These are phyloP conservation scores for Populus tomentosa DNA, from an alignment of 441 rosid species.

Conservation along the genomic window DNA sequence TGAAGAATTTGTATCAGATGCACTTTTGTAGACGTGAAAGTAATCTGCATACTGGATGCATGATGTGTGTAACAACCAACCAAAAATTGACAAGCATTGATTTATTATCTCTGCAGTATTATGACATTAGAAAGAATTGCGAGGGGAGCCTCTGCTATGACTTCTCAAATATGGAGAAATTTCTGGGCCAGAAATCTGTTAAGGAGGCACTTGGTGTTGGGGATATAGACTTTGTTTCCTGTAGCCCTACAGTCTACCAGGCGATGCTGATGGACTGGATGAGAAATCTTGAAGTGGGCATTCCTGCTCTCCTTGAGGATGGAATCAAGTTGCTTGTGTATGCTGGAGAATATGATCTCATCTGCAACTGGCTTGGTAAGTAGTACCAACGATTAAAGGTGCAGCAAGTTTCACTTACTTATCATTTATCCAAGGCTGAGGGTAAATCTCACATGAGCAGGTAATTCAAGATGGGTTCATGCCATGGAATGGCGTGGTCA, in stretches of 20 bases:
- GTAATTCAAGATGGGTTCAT: constrained; percentile 98
- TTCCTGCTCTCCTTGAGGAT: constrained; percentile 85
- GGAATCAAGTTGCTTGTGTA: constrained; percentile 84
- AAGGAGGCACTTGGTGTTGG: constrained; percentile 80
- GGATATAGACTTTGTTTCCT: constrained; percentile 69
- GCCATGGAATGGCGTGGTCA: constrained; percentile 96
- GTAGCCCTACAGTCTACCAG: constrained; percentile 65
- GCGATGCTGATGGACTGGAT: constrained; percentile 92
- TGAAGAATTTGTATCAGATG: background rate
- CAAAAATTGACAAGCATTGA: background rate
- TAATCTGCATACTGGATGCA: background rate
- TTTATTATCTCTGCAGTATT: constrained; percentile 52
- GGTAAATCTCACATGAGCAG: constrained; percentile 33
- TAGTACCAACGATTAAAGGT: background rate
- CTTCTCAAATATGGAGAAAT: constrained; percentile 91
- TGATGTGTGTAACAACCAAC: background rate
- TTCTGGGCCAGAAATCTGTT: constrained; percentile 59
- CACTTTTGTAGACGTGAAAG: background rate
- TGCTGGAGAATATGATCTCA: constrained; percentile 97
- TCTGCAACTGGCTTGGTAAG: constrained; percentile 97
- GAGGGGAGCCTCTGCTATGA: constrained; percentile 87
- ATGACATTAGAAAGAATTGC: constrained; percentile 85
- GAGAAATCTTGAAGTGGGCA: constrained; percentile 88
- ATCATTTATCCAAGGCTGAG: background rate
- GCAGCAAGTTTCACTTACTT: background rate